Conservation (phyloP, 2,329 filamentous ascomycete genomes). For the Harringtonia aguacate region DNA sequence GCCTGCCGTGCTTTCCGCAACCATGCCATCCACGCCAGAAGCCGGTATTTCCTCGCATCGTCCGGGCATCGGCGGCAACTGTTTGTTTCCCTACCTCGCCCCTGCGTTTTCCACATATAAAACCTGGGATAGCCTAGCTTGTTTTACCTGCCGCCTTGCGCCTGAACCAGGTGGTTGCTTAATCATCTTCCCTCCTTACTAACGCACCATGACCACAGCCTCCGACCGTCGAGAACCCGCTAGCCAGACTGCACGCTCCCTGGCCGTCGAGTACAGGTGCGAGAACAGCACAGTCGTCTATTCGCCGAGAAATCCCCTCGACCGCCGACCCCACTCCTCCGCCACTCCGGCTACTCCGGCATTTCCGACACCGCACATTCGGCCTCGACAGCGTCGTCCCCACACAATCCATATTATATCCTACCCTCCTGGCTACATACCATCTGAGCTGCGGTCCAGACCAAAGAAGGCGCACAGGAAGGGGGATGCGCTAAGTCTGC, state of each 20-base stretch:
- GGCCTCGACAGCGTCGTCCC: slow-evolving; percentile 38
- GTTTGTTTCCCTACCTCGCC: too few relatives aligned
- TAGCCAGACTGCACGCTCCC: too few relatives aligned
- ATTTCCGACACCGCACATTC: slow-evolving; percentile 31
- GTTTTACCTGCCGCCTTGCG: too few relatives aligned
- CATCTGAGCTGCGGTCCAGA: slow-evolving; percentile 27
- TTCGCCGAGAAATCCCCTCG: slow-evolving; percentile 13
- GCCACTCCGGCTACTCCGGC: slow-evolving; percentile 14
- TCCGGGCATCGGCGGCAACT: too few relatives aligned
- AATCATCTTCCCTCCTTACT: neutral
- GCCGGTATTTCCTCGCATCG: too few relatives aligned
- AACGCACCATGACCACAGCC: neutral
- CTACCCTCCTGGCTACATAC: slow-evolving; percentile 30
- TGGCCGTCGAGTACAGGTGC: slow-evolving; percentile 12
- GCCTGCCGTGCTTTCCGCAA: too few relatives aligned
- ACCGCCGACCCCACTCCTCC: slow-evolving; percentile 13
- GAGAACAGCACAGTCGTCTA: slow-evolving; percentile 17
- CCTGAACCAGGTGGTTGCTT: neutral
- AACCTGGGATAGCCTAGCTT: too few relatives aligned
- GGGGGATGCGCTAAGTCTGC: too few relatives aligned
- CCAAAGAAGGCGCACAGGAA: slow-evolving; percentile 2
- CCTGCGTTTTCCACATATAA: too few relatives aligned
- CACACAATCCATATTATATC: slow-evolving; percentile 45
- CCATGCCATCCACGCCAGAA: too few relatives aligned
- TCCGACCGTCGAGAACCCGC: neutral